Evolutionary conservation across 345 rosid genomes (phyloP).

Genomic region (Eucalyptus victrix): DNA sequence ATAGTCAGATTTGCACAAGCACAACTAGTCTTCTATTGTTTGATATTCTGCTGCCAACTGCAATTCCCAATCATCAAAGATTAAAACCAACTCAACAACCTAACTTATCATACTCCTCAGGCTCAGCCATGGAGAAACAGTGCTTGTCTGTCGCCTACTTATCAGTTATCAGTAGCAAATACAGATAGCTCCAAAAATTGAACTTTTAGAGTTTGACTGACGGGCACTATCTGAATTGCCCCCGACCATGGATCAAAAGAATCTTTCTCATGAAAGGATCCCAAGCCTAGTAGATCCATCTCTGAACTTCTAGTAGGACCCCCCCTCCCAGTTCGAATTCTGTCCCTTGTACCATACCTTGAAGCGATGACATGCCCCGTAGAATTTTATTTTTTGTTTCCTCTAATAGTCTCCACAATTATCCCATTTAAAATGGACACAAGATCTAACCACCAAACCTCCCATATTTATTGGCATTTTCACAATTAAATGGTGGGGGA

Average conservation of each 20-base stretch:
- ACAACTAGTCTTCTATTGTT: neutral
- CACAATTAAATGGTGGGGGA: neutral
- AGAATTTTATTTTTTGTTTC: neutral
- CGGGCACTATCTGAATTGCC: neutral
- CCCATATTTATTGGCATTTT: neutral
- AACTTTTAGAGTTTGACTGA: neutral
- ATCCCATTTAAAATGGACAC: neutral
- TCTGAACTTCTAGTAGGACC: neutral
- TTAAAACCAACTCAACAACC: neutral
- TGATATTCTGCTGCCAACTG: neutral
- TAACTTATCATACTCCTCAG: neutral
- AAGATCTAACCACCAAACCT: neutral
- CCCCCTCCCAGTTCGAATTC: neutral
- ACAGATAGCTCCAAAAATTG: neutral
- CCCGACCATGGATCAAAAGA: neutral
- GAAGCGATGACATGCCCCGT: neutral
- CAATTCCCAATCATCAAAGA: neutral
- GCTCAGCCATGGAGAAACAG: neutral
- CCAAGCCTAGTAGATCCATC: neutral
- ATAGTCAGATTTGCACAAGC: neutral
- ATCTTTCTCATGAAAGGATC: neutral
- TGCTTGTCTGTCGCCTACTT: accelerated
- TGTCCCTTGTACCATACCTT: neutral
- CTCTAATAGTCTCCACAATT: neutral
- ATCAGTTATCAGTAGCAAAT: neutral